Evolutionary conservation across 768 basidiomycete species (phyloP).

Genomic region (Cantharellus cinnabarinus): DNA sequence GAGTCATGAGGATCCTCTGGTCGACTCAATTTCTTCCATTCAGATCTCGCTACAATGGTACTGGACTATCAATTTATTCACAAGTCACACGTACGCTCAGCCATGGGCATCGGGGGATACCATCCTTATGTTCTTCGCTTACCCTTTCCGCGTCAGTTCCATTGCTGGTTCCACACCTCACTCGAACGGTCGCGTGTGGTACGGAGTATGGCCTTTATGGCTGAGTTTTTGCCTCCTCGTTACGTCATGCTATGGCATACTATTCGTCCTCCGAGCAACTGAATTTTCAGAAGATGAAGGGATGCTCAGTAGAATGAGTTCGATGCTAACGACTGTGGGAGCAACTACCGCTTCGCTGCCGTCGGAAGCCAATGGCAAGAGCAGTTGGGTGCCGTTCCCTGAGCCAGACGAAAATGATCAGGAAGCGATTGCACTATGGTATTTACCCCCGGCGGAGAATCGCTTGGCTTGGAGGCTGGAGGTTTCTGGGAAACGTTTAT

Average conservation of each 20-base stretch:
- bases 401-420: too few species aligned
- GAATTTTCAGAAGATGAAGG: background rate
- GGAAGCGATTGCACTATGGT: too few species aligned
- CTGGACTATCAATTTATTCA: background rate
- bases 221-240: background rate
- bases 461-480: too few species aligned
- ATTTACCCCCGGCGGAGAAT: too few species aligned
- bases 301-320: too few species aligned
- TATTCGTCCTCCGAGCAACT: background rate
- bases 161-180: background rate
- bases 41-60: background rate
- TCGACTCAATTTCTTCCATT: background rate
- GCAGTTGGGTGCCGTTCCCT: too few species aligned
- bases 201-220: background rate
- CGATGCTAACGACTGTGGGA: too few species aligned
- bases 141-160: background rate
- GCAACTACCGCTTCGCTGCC: too few species aligned
- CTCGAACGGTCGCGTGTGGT: background rate
- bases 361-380: too few species aligned
- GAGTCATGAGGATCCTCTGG: too few species aligned
- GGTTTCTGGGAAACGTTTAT: too few species aligned
- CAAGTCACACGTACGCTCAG: background rate
- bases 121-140: background rate
- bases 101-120: background rate
- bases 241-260: background rate